These are phyloP conservation scores for Chlorella sp. DNA, from an alignment of 139 green algal genomes.

Conservation along the genomic window DNA sequence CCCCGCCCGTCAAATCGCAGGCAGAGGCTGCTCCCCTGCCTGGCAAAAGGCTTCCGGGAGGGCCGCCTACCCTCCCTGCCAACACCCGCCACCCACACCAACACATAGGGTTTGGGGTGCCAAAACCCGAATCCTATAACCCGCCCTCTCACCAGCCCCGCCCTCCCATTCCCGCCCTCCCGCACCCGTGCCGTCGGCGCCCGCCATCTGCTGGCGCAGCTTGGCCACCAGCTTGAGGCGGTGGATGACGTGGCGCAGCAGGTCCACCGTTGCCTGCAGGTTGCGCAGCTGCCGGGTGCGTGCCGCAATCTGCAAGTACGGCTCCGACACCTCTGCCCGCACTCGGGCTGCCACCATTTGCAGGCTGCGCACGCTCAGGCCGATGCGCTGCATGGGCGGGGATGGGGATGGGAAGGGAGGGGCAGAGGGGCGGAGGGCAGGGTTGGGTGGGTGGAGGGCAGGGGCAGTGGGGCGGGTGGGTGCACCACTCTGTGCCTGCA, in stretches of 20 bases:
- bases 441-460: too few relatives aligned
- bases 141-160: slow-evolving; percentile 30
- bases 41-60: too few relatives aligned
- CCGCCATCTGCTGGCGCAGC: slow-evolving; percentile 32
- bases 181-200: slow-evolving; percentile 5
- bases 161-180: background rate
- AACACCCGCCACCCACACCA: too few relatives aligned
- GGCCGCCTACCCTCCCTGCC: too few relatives aligned
- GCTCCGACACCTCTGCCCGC: slow-evolving; percentile 68
- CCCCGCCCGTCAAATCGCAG: too few relatives aligned
- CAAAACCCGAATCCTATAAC: too few relatives aligned
- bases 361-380: slow-evolving; percentile 69
- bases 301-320: slow-evolving; percentile 57
- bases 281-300: slow-evolving; percentile 57
- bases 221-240: slow-evolving; percentile 70
- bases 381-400: slow-evolving; percentile 70
- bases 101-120: too few relatives aligned
- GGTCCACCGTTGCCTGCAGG: slow-evolving; percentile 63
- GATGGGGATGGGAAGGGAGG: background rate
- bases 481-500: too few relatives aligned
- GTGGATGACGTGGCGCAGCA: slow-evolving; percentile 77
- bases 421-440: background rate
- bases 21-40: too few relatives aligned
- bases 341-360: slow-evolving; percentile 70
- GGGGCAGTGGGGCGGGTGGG: background rate